A percentile compares a stretch with the other conserved stretches of the same genome.
These are phyloP conservation scores for Dentipellis fragilis DNA, from an alignment of 768 basidiomycete genomes.

Conservation along the genomic window DNA sequence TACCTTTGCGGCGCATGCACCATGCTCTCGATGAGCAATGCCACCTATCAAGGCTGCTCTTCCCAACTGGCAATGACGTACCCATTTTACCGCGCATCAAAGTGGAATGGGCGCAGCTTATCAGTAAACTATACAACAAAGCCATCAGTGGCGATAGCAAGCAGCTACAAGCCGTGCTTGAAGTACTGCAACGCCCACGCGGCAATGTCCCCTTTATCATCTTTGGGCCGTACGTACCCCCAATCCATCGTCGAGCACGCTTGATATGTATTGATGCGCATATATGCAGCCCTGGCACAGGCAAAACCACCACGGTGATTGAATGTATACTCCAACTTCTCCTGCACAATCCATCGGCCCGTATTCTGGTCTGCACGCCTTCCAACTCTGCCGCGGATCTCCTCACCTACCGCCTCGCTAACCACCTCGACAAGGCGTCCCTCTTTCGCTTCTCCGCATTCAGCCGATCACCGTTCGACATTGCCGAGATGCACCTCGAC, in stretches of 20 bases:
- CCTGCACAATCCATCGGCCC: conserved; percentile 9
- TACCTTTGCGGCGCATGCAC: neutral
- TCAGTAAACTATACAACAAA: neutral
- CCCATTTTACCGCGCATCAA: conserved; percentile 5
- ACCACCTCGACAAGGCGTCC: conserved; percentile 15
- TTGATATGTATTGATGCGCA: neutral
- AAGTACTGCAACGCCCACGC: conserved; percentile 31
- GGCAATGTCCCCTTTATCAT: conserved; percentile 48
- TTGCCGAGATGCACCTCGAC: conserved; percentile 19
- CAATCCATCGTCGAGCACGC: neutral
- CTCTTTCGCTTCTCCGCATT: conserved; percentile 48
- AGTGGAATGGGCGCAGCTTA: conserved; percentile 24
- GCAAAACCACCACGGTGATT: conserved; percentile 28
- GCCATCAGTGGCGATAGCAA: neutral
- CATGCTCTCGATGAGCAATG: neutral
- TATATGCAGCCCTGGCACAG: conserved; percentile 27
- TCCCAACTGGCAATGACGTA: neutral
- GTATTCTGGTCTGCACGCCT: conserved; percentile 26
- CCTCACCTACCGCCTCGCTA: conserved; percentile 20
- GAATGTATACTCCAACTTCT: conserved; percentile 28
- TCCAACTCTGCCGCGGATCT: conserved; percentile 28
- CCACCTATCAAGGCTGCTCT: neutral
- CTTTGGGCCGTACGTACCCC: conserved; percentile 46
- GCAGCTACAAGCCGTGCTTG: conserved; percentile 39
- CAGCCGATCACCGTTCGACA: conserved; percentile 26